A percentile compares a stretch with the other conserved stretches of the same genome.
Conservation (phyloP, 306 rosid genomes). For the Corylus americana region DNA sequence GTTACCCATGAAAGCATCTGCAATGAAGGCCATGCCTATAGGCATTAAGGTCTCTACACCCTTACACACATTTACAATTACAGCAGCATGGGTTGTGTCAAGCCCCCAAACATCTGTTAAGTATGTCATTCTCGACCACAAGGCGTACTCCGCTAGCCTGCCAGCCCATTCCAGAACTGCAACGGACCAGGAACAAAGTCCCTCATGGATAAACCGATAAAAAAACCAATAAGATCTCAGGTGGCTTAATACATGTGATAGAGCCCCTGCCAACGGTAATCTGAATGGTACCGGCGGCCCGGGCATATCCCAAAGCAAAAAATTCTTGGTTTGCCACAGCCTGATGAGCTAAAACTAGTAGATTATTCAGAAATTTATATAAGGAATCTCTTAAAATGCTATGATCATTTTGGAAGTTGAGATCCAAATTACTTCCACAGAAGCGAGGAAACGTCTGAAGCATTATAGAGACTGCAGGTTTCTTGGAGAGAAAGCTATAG, state of each 20-base stretch:
- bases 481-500: no score
- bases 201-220: no score
- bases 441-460: no score
- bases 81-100: constrained; percentile 18
- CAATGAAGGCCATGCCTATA: constrained; percentile 24
- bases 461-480: no score
- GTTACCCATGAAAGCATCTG: constrained; percentile 26
- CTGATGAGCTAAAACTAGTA: not conserved
- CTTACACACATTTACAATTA: constrained; percentile 20
- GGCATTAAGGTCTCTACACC: constrained; percentile 21
- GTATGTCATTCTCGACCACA: constrained; percentile 21
- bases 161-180: constrained; percentile 19
- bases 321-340: no score
- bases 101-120: constrained; percentile 27
- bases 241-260: not conserved
- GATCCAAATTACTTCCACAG: no score
- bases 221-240: not conserved
- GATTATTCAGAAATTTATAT: not conserved
- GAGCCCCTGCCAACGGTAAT: no score
- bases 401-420: no score
- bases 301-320: no score
- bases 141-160: not conserved
- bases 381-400: no score
- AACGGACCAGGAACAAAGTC: not conserved
- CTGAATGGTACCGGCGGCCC: no score